phyloP scores from a whole-genome alignment of 78 protist genomes.

The Isochrysis galbana region DNA sequence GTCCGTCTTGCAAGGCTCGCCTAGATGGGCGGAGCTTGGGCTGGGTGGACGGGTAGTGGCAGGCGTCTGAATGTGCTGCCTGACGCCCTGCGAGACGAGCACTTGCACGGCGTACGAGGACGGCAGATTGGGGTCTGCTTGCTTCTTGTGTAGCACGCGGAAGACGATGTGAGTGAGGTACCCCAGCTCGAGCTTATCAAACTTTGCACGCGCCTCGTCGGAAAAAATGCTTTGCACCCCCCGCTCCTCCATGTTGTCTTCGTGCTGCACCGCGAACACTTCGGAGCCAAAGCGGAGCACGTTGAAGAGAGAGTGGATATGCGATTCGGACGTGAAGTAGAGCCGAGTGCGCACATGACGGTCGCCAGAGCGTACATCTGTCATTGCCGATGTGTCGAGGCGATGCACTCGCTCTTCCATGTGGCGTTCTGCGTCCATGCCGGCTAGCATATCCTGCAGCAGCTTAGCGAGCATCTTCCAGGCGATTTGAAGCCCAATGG shows the following conservation, averaged over 20 bases:
- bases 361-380: not conserved
- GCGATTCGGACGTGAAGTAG: conserved; percentile 77
- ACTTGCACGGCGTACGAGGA: not conserved
- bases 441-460: not conserved
- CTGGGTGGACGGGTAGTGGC: no score
- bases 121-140: not conserved
- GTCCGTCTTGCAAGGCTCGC: not conserved
- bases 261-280: not conserved
- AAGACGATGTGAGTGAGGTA: conserved; percentile 68
- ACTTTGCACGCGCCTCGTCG: not conserved
- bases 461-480: conserved; percentile 32
- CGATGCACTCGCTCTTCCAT: conserved; percentile 37
- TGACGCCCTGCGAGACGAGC: not conserved
- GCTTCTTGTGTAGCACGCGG: conserved; percentile 30
- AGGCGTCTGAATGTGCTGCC: not conserved
- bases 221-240: not conserved
- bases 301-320: conserved; percentile 65
- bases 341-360: conserved; percentile 65
- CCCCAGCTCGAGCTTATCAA: conserved; percentile 29
- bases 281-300: conserved; percentile 20
- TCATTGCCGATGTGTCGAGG: conserved; percentile 4
- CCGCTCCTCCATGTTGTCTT: not conserved
- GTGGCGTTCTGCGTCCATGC: not conserved
- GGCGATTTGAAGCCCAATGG: conserved; percentile 15
- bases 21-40: no score